Conservation (phyloP, 352 stramenopile genomes). For the Phytophthora sansomeana region DNA sequence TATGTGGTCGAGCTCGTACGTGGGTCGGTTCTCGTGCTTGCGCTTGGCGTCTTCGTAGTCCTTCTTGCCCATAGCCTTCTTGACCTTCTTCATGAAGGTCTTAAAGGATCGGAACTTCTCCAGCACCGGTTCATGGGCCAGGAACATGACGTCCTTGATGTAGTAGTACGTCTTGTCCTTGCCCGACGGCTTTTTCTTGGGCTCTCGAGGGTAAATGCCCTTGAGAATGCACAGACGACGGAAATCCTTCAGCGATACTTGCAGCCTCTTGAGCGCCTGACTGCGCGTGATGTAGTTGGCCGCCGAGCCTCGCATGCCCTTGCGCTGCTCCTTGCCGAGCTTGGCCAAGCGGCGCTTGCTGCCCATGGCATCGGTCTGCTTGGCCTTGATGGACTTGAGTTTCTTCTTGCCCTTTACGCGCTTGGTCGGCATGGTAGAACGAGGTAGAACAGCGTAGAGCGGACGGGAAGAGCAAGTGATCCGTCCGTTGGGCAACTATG, state of each 20-base stretch:
- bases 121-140: conserved; percentile 98
- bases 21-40: conserved; percentile 89
- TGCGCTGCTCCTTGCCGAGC: conserved; percentile 88
- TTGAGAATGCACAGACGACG: conserved; percentile 99
- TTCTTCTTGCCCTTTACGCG: conserved; percentile 92
- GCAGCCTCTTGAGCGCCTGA: conserved; percentile 94
- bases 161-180: conserved; percentile 99
- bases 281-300: conserved; percentile 97
- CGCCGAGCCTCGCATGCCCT: conserved; percentile 78
- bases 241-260: conserved; percentile 99
- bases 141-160: conserved; percentile 98
- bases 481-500: background rate
- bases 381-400: conserved; percentile 91
- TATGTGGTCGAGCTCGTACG: conserved; percentile 98
- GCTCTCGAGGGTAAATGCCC: conserved; percentile 98
- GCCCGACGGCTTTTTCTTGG: conserved; percentile 93
- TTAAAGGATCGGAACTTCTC: conserved; percentile 99
- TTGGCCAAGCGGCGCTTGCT: conserved; percentile 84
- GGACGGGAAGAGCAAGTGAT: conserved; percentile 2
- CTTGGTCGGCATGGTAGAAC: conserved; percentile 80
- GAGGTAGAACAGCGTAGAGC: conserved; percentile 12
- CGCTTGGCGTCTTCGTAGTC: conserved; percentile 83
- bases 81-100: conserved; percentile 99
- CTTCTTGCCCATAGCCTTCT: conserved; percentile 87
- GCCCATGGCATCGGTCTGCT: conserved; percentile 86